These are phyloP conservation scores for Choanephora cucurbitarum DNA, from an alignment of 371 early-diverging fungal species.

Conservation along the genomic window DNA sequence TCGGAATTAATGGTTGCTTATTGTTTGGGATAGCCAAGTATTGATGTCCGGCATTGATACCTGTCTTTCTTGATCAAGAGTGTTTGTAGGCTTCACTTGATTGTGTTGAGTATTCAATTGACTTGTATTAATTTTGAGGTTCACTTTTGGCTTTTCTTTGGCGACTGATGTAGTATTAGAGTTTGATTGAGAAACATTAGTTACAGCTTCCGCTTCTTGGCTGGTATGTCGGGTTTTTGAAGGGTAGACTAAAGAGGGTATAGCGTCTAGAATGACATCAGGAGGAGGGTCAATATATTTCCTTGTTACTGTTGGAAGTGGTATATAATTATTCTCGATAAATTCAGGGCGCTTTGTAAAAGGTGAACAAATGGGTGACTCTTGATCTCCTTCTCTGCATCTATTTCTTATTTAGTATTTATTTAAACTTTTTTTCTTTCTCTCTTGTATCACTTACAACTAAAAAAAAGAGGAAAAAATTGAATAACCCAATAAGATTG, in stretches of 20 bases:
- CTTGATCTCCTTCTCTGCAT: neutral
- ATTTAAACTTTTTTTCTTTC: neutral
- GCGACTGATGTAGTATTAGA: neutral
- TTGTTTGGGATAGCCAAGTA: neutral
- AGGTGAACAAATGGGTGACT: conserved; percentile 5
- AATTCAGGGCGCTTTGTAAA: conserved; percentile 5
- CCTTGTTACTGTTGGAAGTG: conserved; percentile 2
- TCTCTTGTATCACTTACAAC: too few species aligned
- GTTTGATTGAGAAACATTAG: neutral
- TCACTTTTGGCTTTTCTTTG: neutral
- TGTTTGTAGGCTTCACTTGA: neutral
- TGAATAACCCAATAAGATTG: too few species aligned
- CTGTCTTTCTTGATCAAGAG: neutral
- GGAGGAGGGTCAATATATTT: conserved; percentile 2
- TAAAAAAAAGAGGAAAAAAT: too few species aligned
- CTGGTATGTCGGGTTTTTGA: neutral
- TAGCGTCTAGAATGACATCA: conserved; percentile 5
- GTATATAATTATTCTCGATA: conserved; percentile 3
- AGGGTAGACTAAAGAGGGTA: neutral
- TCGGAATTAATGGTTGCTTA: neutral
- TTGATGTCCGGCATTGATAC: neutral
- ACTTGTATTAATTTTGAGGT: neutral
- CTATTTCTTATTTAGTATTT: neutral
- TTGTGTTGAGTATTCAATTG: neutral
- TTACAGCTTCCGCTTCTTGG: neutral